Evolutionary conservation across 495 filamentous ascomycete genomes (phyloP).

Genomic region (Amorphotheca resinae): DNA sequence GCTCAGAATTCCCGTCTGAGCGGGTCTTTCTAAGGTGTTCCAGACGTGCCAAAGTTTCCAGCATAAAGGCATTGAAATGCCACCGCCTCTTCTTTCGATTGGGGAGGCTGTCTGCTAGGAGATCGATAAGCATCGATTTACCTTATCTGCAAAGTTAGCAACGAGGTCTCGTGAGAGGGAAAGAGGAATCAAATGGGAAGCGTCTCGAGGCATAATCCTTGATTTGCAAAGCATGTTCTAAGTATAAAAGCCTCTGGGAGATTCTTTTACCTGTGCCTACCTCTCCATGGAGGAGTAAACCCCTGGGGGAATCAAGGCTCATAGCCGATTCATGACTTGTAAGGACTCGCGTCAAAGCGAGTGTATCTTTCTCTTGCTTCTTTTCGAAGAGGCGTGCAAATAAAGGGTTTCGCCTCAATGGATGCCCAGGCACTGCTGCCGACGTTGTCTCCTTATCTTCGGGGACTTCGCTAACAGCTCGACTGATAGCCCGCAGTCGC

Average conservation of each 20-base stretch:
- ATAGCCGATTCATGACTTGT: constrained; percentile 52
- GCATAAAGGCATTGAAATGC: constrained; percentile 70
- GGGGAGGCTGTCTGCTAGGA: constrained; percentile 55
- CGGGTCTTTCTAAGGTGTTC: constrained; percentile 39
- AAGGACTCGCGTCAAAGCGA: constrained; percentile 46
- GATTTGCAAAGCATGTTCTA: no score
- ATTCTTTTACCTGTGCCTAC: constrained; percentile 61
- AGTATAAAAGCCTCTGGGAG: no score
- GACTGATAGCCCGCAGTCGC: constrained; percentile 36
- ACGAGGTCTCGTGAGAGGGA: no score
- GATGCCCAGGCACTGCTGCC: constrained; percentile 31
- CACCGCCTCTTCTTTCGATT: constrained; percentile 52
- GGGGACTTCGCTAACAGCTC: constrained; percentile 4
- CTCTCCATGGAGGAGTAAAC: constrained; percentile 55
- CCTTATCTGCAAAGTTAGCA: no score
- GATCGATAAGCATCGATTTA: constrained; percentile 60
- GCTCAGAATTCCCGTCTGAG: constrained; percentile 32
- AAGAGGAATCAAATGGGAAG: no score
- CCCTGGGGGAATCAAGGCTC: constrained; percentile 46
- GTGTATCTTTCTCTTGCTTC: constrained; percentile 29
- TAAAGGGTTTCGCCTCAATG: constrained; percentile 37
- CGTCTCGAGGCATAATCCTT: no score
- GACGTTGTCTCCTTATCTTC: constrained; percentile 10
- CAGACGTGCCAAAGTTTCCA: constrained; percentile 49
- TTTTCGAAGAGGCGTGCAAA: constrained; percentile 31